A percentile compares a stretch with the other conserved stretches of the same genome.
phyloP scores from a whole-genome alignment of 2,329 filamentous ascomycete species.

The Hortaea sp. region DNA sequence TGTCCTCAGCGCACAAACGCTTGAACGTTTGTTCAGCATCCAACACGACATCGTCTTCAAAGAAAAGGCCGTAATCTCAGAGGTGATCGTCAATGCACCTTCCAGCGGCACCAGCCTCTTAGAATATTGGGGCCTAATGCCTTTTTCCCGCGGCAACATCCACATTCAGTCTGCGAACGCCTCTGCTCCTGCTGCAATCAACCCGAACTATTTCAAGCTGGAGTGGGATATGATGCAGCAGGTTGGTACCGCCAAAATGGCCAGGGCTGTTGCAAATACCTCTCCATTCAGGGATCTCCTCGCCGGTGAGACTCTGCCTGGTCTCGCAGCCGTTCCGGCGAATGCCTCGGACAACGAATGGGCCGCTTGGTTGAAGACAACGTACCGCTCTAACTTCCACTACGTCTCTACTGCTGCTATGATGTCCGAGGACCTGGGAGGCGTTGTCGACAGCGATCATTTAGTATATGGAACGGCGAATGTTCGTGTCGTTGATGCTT shows the following conservation, averaged over 20 bases:
- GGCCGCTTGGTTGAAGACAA: constrained; percentile 13
- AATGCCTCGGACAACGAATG: constrained; percentile 13
- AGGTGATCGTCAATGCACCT: no score
- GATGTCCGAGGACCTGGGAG: constrained; percentile 11
- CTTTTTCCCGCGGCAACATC: constrained; percentile 17
- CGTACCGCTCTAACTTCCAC: constrained; percentile 20
- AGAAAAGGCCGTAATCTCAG: no score
- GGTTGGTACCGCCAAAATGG: constrained; percentile 17
- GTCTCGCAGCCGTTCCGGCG: constrained; percentile 2
- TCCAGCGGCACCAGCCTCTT: no score
- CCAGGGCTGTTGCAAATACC: constrained; percentile 33
- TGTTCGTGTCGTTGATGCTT: constrained; percentile 18
- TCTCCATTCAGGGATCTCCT: constrained; percentile 24
- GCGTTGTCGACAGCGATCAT: constrained; percentile 13
- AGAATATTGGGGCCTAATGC: constrained; percentile 1
- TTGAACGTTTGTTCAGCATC: no score
- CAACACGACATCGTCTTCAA: no score
- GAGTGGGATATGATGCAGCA: constrained; percentile 16
- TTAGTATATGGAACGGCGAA: constrained; percentile 15
- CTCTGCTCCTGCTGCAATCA: constrained; percentile 12
- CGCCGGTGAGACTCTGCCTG: constrained; percentile 13
- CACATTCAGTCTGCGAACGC: constrained; percentile 17
- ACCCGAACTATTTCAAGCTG: constrained; percentile 20
- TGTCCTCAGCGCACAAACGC: no score
- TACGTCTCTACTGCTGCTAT: constrained; percentile 25